phyloP scores from a whole-genome alignment of 306 rosid species.

The Acacia melanoxylon region DNA sequence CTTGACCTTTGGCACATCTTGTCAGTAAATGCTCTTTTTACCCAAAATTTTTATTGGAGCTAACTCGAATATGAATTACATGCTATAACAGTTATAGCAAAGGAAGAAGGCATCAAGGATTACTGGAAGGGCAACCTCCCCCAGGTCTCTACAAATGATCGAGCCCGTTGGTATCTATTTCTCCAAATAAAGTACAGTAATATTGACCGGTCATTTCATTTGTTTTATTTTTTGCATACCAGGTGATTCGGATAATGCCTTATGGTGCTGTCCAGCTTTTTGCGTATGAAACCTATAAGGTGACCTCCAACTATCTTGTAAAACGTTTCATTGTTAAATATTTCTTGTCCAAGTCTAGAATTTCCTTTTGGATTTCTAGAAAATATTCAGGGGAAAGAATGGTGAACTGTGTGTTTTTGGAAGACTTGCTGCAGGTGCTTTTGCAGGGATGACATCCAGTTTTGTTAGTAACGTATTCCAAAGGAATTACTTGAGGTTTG shows the following conservation, averaged over 20 bases:
- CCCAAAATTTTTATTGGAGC: constrained; percentile 26
- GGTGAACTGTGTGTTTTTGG: too few species aligned
- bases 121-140: constrained; percentile 99
- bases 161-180: constrained; percentile 12
- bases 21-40: constrained; percentile 34
- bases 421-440: too few species aligned
- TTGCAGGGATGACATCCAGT: constrained; percentile 71
- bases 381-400: too few species aligned
- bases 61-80: constrained; percentile 40
- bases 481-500: background rate
- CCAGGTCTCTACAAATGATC: constrained; percentile 56
- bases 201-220: constrained; percentile 31
- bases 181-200: background rate
- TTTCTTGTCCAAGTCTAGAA: too few species aligned
- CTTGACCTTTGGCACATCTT: background rate
- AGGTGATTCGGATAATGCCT: too few species aligned
- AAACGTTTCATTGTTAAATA: too few species aligned
- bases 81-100: constrained; percentile 77
- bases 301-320: too few species aligned
- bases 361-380: too few species aligned
- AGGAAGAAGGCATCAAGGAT: constrained; percentile 85
- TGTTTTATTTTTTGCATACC: background rate
- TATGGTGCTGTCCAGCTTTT: too few species aligned
- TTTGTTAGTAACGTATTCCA: constrained; percentile 60
- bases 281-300: too few species aligned